Conservation (phyloP, 306 rosid genomes). For the Prunus mira region DNA sequence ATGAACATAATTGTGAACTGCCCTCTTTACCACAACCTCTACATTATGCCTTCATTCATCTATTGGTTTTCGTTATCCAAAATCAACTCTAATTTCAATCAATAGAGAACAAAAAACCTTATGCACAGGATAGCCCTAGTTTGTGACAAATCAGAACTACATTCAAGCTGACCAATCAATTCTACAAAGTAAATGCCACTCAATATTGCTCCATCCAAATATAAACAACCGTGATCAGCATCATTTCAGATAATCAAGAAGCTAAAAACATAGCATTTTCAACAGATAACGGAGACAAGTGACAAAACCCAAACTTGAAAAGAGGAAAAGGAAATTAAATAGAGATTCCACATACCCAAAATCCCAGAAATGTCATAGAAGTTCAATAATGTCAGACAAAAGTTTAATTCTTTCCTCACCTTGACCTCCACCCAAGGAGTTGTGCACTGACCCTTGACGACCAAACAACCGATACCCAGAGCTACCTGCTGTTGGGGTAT, state of each 20-base stretch:
- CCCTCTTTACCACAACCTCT: background rate
- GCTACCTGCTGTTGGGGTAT: slow-evolving; percentile 8
- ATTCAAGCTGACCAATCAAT: background rate
- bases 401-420: slow-evolving; percentile 18
- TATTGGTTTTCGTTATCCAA: background rate
- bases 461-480: slow-evolving; percentile 22
- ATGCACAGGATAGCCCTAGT: background rate
- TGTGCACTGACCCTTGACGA: slow-evolving; percentile 29
- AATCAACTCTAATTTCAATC: background rate
- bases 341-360: slow-evolving; percentile 7
- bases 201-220: background rate
- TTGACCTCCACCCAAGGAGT: slow-evolving; percentile 34
- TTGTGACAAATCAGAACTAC: background rate
- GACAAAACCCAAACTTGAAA: background rate
- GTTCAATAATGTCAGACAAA: background rate
- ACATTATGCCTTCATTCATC: background rate
- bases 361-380: background rate
- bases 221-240: background rate
- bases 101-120: background rate
- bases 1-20: background rate
- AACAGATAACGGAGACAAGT: background rate
- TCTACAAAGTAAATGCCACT: background rate
- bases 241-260: background rate
- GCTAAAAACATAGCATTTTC: background rate
- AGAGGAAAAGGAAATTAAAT: background rate